Conservation (phyloP, 805 yeast species). For the Zygosaccharomyces gambellarensis region DNA sequence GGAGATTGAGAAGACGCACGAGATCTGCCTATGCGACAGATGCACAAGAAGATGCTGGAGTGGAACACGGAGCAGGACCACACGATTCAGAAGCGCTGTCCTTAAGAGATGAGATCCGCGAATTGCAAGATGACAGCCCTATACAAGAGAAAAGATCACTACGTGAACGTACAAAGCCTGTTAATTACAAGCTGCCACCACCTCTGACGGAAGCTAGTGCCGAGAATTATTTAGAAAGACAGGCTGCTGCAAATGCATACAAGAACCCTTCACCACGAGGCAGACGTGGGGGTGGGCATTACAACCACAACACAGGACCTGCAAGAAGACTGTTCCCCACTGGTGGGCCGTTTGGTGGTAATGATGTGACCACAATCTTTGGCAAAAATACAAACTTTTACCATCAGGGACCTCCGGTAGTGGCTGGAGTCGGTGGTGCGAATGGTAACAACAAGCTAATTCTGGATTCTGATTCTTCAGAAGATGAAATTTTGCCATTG, state of each 20-base stretch:
- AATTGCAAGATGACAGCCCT: conserved; percentile 57
- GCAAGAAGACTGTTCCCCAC: conserved; percentile 81
- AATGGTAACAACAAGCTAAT: conserved; percentile 28
- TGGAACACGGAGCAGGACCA: conserved; percentile 24
- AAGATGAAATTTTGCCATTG: conserved; percentile 51
- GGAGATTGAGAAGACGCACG: conserved; percentile 27
- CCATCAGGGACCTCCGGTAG: conserved; percentile 14
- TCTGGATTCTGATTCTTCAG: conserved; percentile 57
- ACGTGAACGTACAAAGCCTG: conserved; percentile 64
- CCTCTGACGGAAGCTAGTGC: conserved; percentile 48
- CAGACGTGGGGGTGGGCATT: conserved; percentile 36
- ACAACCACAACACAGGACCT: conserved; percentile 41
- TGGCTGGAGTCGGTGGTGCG: conserved; percentile 24
- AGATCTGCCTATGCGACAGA: conserved; percentile 23
- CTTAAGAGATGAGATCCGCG: conserved; percentile 61
- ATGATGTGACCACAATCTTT: conserved; percentile 81
- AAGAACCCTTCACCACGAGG: conserved; percentile 33
- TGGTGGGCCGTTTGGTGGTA: conserved; percentile 97
- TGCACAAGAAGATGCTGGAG: conserved; percentile 27
- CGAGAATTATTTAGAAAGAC: conserved; percentile 31
- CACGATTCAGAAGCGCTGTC: conserved; percentile 31
- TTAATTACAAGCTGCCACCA: conserved; percentile 80
- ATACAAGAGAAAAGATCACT: conserved; percentile 48
- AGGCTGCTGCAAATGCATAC: conserved; percentile 12
- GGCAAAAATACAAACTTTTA: conserved; percentile 53